phyloP scores from a whole-genome alignment of 257 asterid genomes.

The Gynochthodes officinalis region DNA sequence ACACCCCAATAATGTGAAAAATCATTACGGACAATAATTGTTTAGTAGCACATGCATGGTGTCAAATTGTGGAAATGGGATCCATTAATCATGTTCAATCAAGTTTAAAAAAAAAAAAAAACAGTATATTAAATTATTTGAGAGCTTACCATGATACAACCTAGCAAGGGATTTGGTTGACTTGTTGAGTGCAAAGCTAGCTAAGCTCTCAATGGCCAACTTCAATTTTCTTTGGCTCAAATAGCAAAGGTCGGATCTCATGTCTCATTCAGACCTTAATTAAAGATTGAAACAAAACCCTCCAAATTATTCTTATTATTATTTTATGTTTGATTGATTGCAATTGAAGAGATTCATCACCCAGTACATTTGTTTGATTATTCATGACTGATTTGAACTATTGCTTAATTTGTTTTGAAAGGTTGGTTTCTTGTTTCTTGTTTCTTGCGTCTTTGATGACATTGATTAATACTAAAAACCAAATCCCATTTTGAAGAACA shows the following conservation, averaged over 20 bases:
- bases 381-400: not conserved
- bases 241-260: not conserved
- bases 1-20: too few species aligned
- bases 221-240: not conserved
- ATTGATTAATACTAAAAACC: not conserved
- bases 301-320: not conserved
- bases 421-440: not conserved
- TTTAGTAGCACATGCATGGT: not conserved
- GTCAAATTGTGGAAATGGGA: not conserved
- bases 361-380: not conserved
- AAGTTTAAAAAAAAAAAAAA: too few species aligned
- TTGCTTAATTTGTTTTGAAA: not conserved
- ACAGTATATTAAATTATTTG: not conserved
- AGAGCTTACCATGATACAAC: conserved; percentile 7
- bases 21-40: too few species aligned
- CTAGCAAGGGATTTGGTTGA: conserved; percentile 11
- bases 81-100: not conserved
- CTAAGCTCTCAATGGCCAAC: not conserved
- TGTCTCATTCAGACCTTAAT: not conserved
- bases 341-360: conserved; percentile 3
- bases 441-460: not conserved
- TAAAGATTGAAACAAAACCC: not conserved
- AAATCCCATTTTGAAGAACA: not conserved
- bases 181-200: not conserved
- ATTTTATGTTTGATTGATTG: conserved; percentile 14